Base-by-base conservation (phyloP, 306 rosid genomes). In the Ormosia emarginata region DNA sequence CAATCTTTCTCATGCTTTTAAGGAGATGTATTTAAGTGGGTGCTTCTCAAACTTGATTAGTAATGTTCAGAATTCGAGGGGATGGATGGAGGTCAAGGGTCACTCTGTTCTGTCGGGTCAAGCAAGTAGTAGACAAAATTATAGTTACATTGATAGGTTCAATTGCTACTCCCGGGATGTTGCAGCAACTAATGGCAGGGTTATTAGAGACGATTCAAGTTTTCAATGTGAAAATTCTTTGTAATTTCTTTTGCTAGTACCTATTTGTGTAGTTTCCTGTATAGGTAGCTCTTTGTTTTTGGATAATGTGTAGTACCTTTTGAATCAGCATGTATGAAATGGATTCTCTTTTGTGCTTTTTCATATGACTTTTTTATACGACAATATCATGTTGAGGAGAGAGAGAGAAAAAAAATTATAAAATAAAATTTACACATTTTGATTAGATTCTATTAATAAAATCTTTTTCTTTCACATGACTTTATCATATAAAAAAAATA, bases 61-160 rank as follows among this genome's bases (percentile, higher is more conserved):
- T 58, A 90, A 90, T 68, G 7, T 3, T 1, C 98, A 94, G 85
- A 86, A 84, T 64, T 92, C 90, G 0, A 69, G 32, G 2, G 98
- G 98, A 7, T 94, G 98, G 98, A 92, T 92, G 87, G 86, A 84
- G 81, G 95, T 94, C 10, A 75, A 81, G 89, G 98, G 81, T 74
- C 97, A 94, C 73, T 79, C 87, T 43, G 97, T 94, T 66, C 71
- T 92, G 2, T 75, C 86, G 6, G 98, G 98, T 39, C 57, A 61
- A 5, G 95, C 90, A 3, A 62, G 53, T 10, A 94, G 97, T 2
- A 6, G 2, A 18, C 98, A 92, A 75, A 89, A 43, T 15, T 84
- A 80, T 14, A 73, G 77, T 57, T 86, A 88, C 68, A 36, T 5
- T 11, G 91, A 83, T 75, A 64, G 32, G 44, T 67, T 67, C 10